Evolutionary conservation across 495 filamentous ascomycete species (phyloP).

Genomic region (Xylaria palmicola): DNA sequence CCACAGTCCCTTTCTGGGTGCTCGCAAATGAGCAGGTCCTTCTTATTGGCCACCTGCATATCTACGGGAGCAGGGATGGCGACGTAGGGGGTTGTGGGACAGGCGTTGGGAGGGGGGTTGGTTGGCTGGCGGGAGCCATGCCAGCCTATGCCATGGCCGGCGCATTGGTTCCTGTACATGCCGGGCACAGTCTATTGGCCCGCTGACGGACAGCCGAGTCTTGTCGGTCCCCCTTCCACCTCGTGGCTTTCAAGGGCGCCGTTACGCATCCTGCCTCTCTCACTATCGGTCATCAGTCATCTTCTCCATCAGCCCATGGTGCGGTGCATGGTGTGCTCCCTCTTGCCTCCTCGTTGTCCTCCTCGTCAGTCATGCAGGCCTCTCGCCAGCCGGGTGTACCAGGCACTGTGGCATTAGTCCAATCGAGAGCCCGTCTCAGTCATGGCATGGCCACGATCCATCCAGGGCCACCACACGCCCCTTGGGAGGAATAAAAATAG

Average conservation of each 20-base stretch:
- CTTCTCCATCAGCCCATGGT: conserved; percentile 3
- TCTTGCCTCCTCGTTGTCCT: not conserved
- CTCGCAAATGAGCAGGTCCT: not conserved
- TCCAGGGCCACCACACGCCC: not conserved
- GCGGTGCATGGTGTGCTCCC: not conserved
- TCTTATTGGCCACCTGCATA: not conserved
- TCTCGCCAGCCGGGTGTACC: not conserved
- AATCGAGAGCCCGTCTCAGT: not conserved
- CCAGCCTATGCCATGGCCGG: not conserved
- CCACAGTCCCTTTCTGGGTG: conserved; percentile 10
- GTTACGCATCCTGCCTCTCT: not conserved
- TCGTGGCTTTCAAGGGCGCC: conserved; percentile 14
- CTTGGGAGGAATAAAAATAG: conserved; percentile 1
- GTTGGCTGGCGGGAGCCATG: not conserved
- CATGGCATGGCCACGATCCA: conserved; percentile 7
- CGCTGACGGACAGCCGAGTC: not conserved
- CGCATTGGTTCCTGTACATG: conserved; percentile 11
- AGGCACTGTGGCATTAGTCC: not conserved
- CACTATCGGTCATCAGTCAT: not conserved
- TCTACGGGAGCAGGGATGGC: conserved; percentile 5
- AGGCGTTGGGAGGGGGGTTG: not conserved
- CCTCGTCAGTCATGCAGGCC: conserved; percentile 7
- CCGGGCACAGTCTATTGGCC: not conserved
- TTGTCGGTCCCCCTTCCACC: not conserved
- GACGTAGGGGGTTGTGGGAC: not conserved